Percentiles rank a stretch among this genome's conserved stretches.
phyloP scores from a whole-genome alignment of 768 basidiomycete genomes.

The Amanita thiersii region DNA sequence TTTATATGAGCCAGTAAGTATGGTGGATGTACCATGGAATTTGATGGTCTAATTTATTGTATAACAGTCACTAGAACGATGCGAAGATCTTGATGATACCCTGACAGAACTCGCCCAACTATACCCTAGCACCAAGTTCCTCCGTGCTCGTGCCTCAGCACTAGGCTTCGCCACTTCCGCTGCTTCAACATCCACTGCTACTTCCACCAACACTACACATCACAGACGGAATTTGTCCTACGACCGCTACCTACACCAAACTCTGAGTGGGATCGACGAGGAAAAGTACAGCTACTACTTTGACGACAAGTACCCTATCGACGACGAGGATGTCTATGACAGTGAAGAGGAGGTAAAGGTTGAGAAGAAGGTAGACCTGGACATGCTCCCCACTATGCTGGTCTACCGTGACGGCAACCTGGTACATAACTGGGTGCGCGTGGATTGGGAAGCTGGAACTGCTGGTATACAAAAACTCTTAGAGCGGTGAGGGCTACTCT shows the following conservation, averaged over 20 bases:
- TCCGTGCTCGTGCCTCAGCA: slow-evolving; percentile 70
- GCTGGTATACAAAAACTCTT: slow-evolving; percentile 1
- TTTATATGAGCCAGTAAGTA: slow-evolving; percentile 70
- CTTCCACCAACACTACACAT: slow-evolving; percentile 8
- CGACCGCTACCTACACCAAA: slow-evolving; percentile 12
- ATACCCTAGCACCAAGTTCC: slow-evolving; percentile 69
- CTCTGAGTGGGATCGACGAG: slow-evolving; percentile 25
- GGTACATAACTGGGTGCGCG: slow-evolving; percentile 84
- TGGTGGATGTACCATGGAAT: not conserved
- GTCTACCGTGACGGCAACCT: slow-evolving; percentile 76
- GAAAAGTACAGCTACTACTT: not conserved
- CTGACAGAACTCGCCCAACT: slow-evolving; percentile 61
- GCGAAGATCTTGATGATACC: slow-evolving; percentile 60
- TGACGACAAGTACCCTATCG: slow-evolving; percentile 40
- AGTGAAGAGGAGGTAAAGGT: slow-evolving; percentile 36
- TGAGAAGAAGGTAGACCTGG: slow-evolving; percentile 65
- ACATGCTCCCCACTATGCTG: slow-evolving; percentile 72
- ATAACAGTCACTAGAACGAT: slow-evolving; percentile 66
- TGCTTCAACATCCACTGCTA: slow-evolving; percentile 23
- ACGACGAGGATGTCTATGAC: slow-evolving; percentile 19
- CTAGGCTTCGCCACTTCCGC: no score
- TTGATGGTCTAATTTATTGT: slow-evolving; percentile 6
- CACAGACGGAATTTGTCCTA: slow-evolving; percentile 13
- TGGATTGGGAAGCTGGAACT: slow-evolving; percentile 75
- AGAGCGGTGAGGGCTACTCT: not conserved